Conservation (phyloP, 2,329 filamentous ascomycete genomes). For the Diaporthe batatas region DNA sequence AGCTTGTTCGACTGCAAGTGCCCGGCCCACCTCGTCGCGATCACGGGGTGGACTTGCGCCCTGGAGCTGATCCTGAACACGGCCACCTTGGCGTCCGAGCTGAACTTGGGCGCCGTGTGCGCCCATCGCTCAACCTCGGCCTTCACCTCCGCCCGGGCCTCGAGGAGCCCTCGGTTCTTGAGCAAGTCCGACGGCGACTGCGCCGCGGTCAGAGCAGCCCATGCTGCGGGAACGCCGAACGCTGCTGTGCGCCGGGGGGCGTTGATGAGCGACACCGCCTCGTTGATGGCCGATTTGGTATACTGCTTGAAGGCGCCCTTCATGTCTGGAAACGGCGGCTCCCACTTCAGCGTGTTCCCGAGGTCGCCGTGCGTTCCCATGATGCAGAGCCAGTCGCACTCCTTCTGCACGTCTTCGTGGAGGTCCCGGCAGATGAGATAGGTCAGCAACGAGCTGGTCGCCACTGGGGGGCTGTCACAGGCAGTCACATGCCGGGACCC, state of each 20-base stretch:
- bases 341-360: conserved; percentile 75
- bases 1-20: conserved; percentile 69
- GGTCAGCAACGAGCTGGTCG: conserved; percentile 73
- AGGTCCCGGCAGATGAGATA: conserved; percentile 73
- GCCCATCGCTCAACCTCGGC: conserved; percentile 72
- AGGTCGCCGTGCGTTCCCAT: conserved; percentile 77
- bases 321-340: conserved; percentile 77
- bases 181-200: conserved; percentile 65
- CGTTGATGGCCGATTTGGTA: conserved; percentile 73
- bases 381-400: conserved; percentile 72
- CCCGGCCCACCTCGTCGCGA: conserved; percentile 76
- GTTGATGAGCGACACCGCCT: conserved; percentile 74
- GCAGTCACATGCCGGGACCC: conserved; percentile 69
- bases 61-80: conserved; percentile 71
- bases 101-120: conserved; percentile 74
- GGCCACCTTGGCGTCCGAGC: conserved; percentile 71
- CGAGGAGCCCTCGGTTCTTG: conserved; percentile 61
- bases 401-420: conserved; percentile 61
- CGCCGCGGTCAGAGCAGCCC: conserved; percentile 68
- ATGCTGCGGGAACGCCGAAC: conserved; percentile 72
- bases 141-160: conserved; percentile 70
- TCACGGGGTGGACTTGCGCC: conserved; percentile 75
- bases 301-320: conserved; percentile 68
- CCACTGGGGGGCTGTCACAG: conserved; percentile 74
- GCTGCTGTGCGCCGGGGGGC: conserved; percentile 73